Conservation (phyloP, 805 yeast species). For the Hanseniaspora meyeri region DNA sequence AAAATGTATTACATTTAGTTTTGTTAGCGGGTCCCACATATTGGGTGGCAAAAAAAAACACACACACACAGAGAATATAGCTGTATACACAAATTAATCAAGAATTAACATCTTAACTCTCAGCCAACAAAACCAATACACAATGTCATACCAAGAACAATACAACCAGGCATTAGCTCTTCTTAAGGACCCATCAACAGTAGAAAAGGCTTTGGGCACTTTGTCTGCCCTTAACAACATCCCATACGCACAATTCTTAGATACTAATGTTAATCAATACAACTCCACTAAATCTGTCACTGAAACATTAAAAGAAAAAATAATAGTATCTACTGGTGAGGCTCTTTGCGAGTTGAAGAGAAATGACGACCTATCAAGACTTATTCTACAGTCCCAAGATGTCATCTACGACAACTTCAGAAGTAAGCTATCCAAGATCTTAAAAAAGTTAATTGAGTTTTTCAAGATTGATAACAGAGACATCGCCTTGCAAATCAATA, state of each 20-base stretch:
- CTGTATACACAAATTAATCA: neutral
- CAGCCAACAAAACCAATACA: neutral
- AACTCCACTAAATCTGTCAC: conserved; percentile 18
- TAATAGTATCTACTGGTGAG: conserved; percentile 65
- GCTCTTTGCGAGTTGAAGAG: conserved; percentile 44
- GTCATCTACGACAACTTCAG: conserved; percentile 57
- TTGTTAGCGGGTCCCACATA: neutral
- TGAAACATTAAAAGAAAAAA: conserved; percentile 48
- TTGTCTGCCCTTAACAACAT: conserved; percentile 1
- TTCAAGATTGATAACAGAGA: conserved; percentile 53
- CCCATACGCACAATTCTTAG: neutral
- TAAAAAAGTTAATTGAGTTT: conserved; percentile 66
- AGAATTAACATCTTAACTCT: too few relatives aligned
- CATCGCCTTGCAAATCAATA: conserved; percentile 55
- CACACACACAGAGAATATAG: neutral
- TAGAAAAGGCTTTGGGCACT: neutral
- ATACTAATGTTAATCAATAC: neutral
- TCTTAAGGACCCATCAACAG: neutral
- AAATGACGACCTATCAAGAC: conserved; percentile 40
- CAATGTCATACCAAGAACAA: neutral
- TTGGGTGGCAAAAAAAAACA: neutral
- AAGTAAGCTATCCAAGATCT: conserved; percentile 86
- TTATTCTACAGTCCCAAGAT: conserved; percentile 55
- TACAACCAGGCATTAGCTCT: neutral
- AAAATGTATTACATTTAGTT: too few relatives aligned